Percentiles rank a stretch among this genome's conserved stretches.
Evolutionary conservation across 495 filamentous ascomycete species (phyloP).

Genomic region (Lindgomyces ingoldianus): DNA sequence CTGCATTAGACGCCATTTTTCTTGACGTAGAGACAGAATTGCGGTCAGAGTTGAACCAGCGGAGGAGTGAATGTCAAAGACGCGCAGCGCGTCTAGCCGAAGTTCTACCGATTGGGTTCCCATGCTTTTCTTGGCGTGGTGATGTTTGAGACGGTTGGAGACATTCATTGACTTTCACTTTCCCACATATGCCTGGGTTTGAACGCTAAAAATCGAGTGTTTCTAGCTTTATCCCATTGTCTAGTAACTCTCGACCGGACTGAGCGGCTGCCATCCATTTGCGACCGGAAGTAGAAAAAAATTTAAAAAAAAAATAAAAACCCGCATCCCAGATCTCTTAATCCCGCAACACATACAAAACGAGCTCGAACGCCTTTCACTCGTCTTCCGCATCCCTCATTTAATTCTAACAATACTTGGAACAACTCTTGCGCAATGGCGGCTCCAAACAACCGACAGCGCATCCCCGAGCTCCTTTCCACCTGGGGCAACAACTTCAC

Average conservation of each 20-base stretch:
- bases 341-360: background rate
- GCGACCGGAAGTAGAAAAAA: too few relatives aligned
- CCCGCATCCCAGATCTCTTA: too few relatives aligned
- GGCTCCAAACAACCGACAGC: background rate
- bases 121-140: too few relatives aligned
- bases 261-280: too few relatives aligned
- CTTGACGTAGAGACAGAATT: background rate
- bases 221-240: too few relatives aligned
- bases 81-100: slow-evolving; percentile 5
- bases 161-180: too few relatives aligned
- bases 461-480: slow-evolving; percentile 17
- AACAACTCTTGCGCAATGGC: background rate
- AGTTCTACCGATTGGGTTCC: background rate
- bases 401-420: background rate
- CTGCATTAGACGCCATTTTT: slow-evolving; percentile 36
- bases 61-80: background rate
- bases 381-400: background rate
- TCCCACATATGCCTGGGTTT: too few relatives aligned
- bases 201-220: too few relatives aligned
- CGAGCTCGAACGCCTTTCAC: background rate
- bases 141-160: too few relatives aligned
- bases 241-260: too few relatives aligned
- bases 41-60: background rate
- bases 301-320: too few relatives aligned
- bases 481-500: slow-evolving; percentile 46